Conservation (phyloP, 768 basidiomycete species). For the Podaxis rugospora region DNA sequence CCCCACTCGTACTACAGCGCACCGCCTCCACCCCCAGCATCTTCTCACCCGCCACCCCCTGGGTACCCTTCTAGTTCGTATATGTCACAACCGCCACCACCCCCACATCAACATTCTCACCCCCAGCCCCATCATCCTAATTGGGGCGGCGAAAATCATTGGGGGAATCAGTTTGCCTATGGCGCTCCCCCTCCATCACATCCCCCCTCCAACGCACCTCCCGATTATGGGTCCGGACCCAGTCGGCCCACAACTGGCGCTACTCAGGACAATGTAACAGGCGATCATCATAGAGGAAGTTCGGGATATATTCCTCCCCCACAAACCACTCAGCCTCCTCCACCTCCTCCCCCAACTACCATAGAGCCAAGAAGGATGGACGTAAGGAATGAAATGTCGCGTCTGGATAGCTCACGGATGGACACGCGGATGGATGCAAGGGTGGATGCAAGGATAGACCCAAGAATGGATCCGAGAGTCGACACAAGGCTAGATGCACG, state of each 20-base stretch:
- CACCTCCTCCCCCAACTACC: neutral
- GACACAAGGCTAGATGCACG: neutral
- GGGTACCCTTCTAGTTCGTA: constrained; percentile 3
- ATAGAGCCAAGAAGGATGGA: constrained; percentile 9
- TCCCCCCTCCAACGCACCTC: neutral
- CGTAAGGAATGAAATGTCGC: constrained; percentile 1
- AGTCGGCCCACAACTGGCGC: constrained; percentile 8
- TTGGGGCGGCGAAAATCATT: constrained; percentile 8
- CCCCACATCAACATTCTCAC: neutral
- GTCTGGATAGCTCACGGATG: neutral
- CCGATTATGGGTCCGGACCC: neutral
- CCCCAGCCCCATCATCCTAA: constrained; percentile 3
- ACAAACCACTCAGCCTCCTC: neutral
- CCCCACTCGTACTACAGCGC: constrained; percentile 13
- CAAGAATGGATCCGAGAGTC: neutral
- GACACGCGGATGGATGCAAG: neutral
- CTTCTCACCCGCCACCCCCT: constrained; percentile 10
- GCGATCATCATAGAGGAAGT: constrained; percentile 4
- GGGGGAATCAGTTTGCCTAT: constrained; percentile 7
- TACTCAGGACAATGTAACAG: neutral
- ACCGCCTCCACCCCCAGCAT: constrained; percentile 16
- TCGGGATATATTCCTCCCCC: constrained; percentile 7
- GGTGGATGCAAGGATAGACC: constrained; percentile 3
- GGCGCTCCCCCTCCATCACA: constrained; percentile 5
- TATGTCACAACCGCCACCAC: constrained; percentile 6